Evolutionary conservation across 345 rosid genomes (phyloP), one percentile per base, ranked within the genome.

Genomic region (Trapa incisa): DNA sequence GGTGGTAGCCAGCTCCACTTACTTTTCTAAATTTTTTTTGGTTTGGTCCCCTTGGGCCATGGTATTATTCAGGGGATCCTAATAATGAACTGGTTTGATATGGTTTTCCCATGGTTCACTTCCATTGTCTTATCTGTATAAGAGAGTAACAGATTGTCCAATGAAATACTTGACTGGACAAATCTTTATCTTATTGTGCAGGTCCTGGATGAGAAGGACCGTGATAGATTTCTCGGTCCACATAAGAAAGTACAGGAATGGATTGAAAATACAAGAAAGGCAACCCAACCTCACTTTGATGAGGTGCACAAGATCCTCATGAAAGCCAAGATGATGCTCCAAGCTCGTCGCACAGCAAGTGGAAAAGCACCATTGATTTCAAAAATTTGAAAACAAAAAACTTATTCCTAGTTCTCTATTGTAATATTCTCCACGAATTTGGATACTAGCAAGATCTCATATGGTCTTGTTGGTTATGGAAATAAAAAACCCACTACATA

Each of bases 261-360:
- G 98, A 78, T 89, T 61, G 88, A 84, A 74, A 73, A 73, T 71
- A 87, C 93, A 29, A 89, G 75, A 71, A 78, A 76, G 17, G 89
- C 89, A 35, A 86, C 88, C 1, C 76, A 68, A 61, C 95, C 96
- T 58, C 85, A 87, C 75, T 92, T 92, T 72, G 89, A 89, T 66
- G 92, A 83, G 69, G 89, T 85, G 61, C 91, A 87, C 70, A 65
- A 84, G 60, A 37, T 64, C 71, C 76, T 92, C 73, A 80, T 76
- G 72, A 77, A 45, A 72, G 79, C 61, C 70, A 86, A 84, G 76
- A 80, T 61, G 15, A 73, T 15, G 38, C 61, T 80, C 6, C 77
- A 80, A 67, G 75, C 74, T 72, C 82, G 35, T 42, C 62, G 63
- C 16, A 57, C 66, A 37, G 69, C 47, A 32, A 62, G 68, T 32